Evolutionary conservation across 768 basidiomycete species (phyloP).

Genomic region (Rubroboletus satanas): DNA sequence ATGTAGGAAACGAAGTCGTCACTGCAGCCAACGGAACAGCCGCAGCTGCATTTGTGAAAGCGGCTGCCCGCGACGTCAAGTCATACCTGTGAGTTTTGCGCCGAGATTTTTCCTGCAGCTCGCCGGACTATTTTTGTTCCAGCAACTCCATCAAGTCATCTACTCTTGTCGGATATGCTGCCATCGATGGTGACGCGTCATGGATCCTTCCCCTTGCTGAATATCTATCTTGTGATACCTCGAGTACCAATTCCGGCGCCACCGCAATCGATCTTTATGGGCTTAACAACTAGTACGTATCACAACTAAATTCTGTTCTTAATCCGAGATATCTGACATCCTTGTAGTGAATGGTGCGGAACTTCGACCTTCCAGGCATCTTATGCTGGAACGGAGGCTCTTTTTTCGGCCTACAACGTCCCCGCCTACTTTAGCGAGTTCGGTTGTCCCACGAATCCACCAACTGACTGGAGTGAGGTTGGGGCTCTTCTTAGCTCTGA

Average conservation of each 20-base stretch:
- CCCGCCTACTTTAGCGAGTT: constrained; percentile 90
- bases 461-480: constrained; percentile 74
- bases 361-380: constrained; percentile 50
- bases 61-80: constrained; percentile 84
- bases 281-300: constrained; percentile 76
- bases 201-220: constrained; percentile 69
- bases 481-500: constrained; percentile 64
- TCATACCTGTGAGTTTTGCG: constrained; percentile 67
- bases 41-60: constrained; percentile 80
- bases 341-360: constrained; percentile 78
- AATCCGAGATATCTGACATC: constrained; percentile 1
- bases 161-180: constrained; percentile 78
- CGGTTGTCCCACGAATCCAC: constrained; percentile 65
- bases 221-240: constrained; percentile 74
- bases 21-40: constrained; percentile 49
- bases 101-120: neutral
- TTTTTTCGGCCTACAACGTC: constrained; percentile 65
- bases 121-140: neutral
- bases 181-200: constrained; percentile 65
- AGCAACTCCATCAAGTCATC: constrained; percentile 62
- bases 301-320: neutral
- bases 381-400: constrained; percentile 52
- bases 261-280: constrained; percentile 83
- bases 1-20: constrained; percentile 85
- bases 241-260: constrained; percentile 46